Evolutionary conservation across 495 filamentous ascomycete species (phyloP).

Genomic region (Margaritispora aquatica): DNA sequence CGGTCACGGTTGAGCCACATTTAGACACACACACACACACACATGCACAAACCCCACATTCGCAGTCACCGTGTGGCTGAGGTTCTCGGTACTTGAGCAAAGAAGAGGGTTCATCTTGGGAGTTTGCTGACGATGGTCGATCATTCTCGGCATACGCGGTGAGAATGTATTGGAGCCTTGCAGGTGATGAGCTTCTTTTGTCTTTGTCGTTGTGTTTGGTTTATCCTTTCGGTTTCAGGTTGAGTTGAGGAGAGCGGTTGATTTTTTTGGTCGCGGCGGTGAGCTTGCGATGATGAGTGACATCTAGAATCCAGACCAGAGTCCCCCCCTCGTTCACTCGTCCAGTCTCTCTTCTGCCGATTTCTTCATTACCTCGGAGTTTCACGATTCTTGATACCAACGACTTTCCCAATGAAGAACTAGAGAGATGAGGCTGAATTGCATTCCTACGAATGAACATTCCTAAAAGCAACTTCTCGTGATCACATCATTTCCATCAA

Average conservation of each 20-base stretch:
- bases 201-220: no score
- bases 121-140: background rate
- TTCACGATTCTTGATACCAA: background rate
- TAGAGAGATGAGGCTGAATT: background rate
- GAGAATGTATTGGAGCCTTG: no score
- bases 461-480: background rate
- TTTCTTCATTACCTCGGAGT: no score
- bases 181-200: background rate
- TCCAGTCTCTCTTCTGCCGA: no score
- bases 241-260: background rate
- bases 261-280: background rate
- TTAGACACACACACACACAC: no score
- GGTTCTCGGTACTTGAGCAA: background rate
- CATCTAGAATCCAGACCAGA: no score
- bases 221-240: background rate
- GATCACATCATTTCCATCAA: no score
- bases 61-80: background rate
- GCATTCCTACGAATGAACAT: background rate
- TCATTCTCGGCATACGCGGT: no score
- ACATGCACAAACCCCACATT: background rate
- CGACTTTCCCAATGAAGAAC: background rate
- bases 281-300: background rate
- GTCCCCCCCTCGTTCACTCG: background rate
- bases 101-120: background rate
- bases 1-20: no score